phyloP scores from a whole-genome alignment of 2,329 filamentous ascomycete species.

The Colletotrichum sp. region DNA sequence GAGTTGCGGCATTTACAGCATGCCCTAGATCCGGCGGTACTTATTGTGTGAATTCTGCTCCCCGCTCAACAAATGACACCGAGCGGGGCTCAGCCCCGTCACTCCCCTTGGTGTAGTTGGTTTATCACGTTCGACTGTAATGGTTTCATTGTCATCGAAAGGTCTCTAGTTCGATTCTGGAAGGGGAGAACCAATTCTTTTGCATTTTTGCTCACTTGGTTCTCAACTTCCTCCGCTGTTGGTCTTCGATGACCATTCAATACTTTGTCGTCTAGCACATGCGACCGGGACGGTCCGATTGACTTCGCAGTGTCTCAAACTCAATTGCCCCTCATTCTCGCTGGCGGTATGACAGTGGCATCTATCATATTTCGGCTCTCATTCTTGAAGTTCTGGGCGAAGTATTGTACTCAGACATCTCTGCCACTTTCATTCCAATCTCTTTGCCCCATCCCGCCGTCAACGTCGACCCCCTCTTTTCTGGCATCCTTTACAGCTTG shows the following conservation, averaged over 20 bases:
- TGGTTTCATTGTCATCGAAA: conserved; percentile 5
- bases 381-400: neutral
- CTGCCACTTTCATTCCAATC: neutral
- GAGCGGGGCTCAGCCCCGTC: neutral
- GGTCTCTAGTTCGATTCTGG: conserved; percentile 22
- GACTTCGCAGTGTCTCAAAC: neutral
- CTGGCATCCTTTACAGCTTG: conserved; percentile 23
- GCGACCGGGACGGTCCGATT: neutral
- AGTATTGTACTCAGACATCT: neutral
- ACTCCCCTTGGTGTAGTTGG: conserved; percentile 18
- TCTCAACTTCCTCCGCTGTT: rapidly evolving
- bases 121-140: conserved; percentile 12
- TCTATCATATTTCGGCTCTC: neutral
- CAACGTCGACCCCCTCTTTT: conserved; percentile 22
- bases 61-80: rapidly evolving
- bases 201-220: neutral
- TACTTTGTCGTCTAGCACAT: neutral
- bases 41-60: rapidly evolving
- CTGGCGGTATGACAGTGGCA: neutral
- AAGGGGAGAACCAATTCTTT: conserved; percentile 7
- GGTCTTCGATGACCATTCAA: neutral
- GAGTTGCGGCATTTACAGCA: neutral
- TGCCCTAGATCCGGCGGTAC: rapidly evolving
- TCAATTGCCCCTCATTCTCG: neutral
- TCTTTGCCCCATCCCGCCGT: conserved; percentile 17